A percentile compares a stretch with the other conserved stretches of the same genome.
Evolutionary conservation across 2,329 filamentous ascomycete species (phyloP).

Genomic region (Beauveria sp.): DNA sequence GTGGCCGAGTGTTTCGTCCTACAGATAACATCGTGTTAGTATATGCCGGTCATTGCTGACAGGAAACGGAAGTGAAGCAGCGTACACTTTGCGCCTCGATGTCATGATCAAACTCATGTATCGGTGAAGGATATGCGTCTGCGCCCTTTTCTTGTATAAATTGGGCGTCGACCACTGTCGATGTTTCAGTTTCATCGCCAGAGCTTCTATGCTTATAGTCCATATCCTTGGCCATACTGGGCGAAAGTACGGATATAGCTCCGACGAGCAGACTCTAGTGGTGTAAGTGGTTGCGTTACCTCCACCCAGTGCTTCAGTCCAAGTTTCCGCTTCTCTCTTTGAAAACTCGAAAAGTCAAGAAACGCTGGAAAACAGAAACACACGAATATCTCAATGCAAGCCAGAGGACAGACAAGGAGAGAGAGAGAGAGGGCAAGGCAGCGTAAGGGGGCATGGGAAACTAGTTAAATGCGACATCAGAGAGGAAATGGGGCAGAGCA

Average conservation of each 20-base stretch:
- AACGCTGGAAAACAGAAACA: too few relatives aligned
- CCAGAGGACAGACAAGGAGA: not conserved
- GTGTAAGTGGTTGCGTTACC: not conserved
- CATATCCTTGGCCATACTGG: not conserved
- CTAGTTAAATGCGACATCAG: conserved; percentile 1
- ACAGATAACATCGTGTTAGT: not conserved
- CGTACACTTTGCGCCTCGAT: conserved; percentile 18
- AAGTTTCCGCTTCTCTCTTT: too few relatives aligned
- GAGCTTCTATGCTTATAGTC: not conserved
- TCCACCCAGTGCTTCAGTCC: too few relatives aligned
- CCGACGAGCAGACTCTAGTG: not conserved
- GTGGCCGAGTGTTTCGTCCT: conserved; percentile 10
- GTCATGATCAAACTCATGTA: conserved; percentile 14
- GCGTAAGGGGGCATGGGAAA: not conserved
- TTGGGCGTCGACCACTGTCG: conserved; percentile 13
- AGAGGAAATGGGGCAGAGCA: too few relatives aligned
- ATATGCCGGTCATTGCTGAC: too few relatives aligned
- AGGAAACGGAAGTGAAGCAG: not conserved
- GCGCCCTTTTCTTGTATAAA: conserved; percentile 11
- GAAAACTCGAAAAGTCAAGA: too few relatives aligned
- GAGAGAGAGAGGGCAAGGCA: not conserved
- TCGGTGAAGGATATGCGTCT: conserved; percentile 10
- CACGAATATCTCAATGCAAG: not conserved
- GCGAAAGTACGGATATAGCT: not conserved
- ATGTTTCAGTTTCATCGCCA: conserved; percentile 3